Evolutionary conservation across 2,329 filamentous ascomycete genomes (phyloP).

Genomic region (Exophiala lecanii-corni): DNA sequence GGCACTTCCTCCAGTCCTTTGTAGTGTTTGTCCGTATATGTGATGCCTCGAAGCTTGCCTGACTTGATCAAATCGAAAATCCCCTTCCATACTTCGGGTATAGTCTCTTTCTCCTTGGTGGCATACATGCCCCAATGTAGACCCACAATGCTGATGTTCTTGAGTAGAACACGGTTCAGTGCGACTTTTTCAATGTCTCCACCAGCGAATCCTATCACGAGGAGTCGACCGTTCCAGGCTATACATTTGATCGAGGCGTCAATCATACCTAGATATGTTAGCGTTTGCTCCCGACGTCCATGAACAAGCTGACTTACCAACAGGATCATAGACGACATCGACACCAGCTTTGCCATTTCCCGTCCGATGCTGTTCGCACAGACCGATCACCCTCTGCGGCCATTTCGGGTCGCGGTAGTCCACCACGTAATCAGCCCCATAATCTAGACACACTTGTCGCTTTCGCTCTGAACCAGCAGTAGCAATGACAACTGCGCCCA

Average conservation of each 20-base stretch:
- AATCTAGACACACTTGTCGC: constrained; percentile 69
- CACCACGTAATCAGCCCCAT: constrained; percentile 78
- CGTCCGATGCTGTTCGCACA: constrained; percentile 53
- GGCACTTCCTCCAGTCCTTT: constrained; percentile 76
- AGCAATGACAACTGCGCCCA: constrained; percentile 86
- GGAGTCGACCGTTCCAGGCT: constrained; percentile 83
- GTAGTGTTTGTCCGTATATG: constrained; percentile 77
- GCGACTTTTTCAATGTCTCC: constrained; percentile 86
- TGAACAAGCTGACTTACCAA: constrained; percentile 60
- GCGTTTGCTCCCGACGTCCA: no score
- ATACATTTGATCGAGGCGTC: constrained; percentile 85
- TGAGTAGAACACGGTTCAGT: constrained; percentile 85
- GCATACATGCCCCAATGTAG: constrained; percentile 86
- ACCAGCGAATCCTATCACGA: constrained; percentile 85
- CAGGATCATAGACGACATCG: constrained; percentile 92
- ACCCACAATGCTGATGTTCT: constrained; percentile 87
- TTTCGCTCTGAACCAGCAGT: constrained; percentile 80
- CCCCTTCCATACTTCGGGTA: constrained; percentile 73
- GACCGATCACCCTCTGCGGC: constrained; percentile 65
- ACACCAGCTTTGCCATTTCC: constrained; percentile 65
- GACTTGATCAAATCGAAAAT: constrained; percentile 71
- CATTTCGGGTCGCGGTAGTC: constrained; percentile 71
- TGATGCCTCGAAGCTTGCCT: constrained; percentile 76
- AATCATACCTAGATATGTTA: constrained; percentile 50
- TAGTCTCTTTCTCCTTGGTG: constrained; percentile 64